Percentiles rank a stretch among this genome's conserved stretches.
Conservation (phyloP, 768 basidiomycete genomes). For the Kwoniella europaea region DNA sequence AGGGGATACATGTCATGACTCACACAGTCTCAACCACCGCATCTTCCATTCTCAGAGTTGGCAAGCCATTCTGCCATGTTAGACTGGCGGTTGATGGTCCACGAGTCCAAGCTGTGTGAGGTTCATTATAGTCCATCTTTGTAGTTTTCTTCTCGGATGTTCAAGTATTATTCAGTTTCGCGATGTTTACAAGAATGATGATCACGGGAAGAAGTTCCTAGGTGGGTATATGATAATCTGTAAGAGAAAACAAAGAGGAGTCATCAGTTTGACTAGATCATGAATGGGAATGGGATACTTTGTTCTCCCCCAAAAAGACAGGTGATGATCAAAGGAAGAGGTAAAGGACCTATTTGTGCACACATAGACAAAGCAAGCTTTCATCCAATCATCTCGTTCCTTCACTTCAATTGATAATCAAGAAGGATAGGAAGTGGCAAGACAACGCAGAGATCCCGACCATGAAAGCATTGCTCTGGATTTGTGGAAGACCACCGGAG, state of each 20-base stretch:
- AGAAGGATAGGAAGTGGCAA: background rate
- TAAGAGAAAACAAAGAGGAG: background rate
- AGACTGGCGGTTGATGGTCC: conserved; percentile 17
- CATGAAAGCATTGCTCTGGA: too few species aligned
- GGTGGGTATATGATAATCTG: background rate
- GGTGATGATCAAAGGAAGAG: conserved; percentile 5
- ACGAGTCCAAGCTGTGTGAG: background rate
- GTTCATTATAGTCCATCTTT: conserved; percentile 18
- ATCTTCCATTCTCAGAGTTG: conserved; percentile 49
- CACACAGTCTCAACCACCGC: conserved; percentile 55
- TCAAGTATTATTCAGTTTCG: background rate
- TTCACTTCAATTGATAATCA: background rate
- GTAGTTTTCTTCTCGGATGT: background rate
- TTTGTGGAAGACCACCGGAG: too few species aligned
- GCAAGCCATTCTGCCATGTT: conserved; percentile 34
- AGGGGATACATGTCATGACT: conserved; percentile 4
- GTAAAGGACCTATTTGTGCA: conserved; percentile 3
- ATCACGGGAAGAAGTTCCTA: background rate
- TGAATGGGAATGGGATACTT: background rate
- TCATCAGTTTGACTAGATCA: background rate
- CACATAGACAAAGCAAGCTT: background rate
- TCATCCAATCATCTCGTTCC: background rate
- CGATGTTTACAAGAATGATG: background rate
- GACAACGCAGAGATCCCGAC: too few species aligned
- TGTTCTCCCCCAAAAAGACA: background rate